Evolutionary conservation across 2,329 filamentous ascomycete species (phyloP), one percentile per base, ranked within the genome.

Genomic region (Diaporthe caulivora): DNA sequence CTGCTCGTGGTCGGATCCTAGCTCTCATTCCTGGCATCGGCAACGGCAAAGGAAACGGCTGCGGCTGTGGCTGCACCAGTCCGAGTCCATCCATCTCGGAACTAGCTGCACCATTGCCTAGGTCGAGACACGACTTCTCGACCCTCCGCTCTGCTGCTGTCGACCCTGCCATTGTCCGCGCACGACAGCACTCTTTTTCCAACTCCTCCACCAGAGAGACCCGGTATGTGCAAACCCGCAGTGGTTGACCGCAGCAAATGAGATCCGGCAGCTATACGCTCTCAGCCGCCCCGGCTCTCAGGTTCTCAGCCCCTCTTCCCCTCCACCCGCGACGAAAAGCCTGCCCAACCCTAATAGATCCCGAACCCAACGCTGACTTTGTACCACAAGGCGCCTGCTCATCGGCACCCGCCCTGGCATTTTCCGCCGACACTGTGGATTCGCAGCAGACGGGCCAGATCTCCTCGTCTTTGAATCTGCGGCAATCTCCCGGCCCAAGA

Each of bases 1-100:
- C 24, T 67, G 40, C 60, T 58, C 67, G 37, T 72, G 40, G 34
- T 62, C 74, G 29, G 49, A 34, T 51, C 57, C 55, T 62, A 53
- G 55, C 47, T 37, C 65, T 44, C 55, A 58, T 69, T 68, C 62
- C 70, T 58, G 65, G 64, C 65, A 72, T 57, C 64, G 64, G 65
- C 64, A 72, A 60, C 64, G 57, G 65, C 64, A 70, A 67, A 64
- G 57, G 60, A 53, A 67, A 70, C 55, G 54, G 65, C 57, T 60
- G 37, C 55, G 65, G 47, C 57, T 60, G 37, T 49, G 65, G 47
- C 47, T 69, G 54, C 47, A 62, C 54, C 40, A 67, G 67, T 53
- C 54, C 42, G 44, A 67, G 67, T 53, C 54, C 42, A 53, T 67
- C 71, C 40, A 68, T 64, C 55, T 37, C 34, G 42, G 57, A 67